Base-by-base conservation (phyloP, 169 alveolate genomes). In the Babesia bigemina region DNA sequence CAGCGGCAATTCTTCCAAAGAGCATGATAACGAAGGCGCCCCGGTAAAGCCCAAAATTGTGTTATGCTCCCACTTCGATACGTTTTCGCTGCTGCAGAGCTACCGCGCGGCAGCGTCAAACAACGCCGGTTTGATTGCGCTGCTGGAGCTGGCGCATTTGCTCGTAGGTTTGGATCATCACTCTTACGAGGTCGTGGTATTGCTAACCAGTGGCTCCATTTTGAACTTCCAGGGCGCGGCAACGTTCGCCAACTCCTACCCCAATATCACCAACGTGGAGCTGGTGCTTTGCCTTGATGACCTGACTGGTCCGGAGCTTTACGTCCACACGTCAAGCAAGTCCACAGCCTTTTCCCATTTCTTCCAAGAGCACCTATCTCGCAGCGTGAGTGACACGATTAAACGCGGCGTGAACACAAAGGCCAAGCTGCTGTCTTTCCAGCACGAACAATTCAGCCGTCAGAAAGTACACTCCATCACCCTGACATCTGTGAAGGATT, bases 281-380 rank as follows among this genome's bases (percentile, higher is more conserved):
- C 56, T 81, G 53, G 81, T 76, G 19, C 29, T 81, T 7, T 48
- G 65, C 47, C 75, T 81, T 19, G 84, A 81, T 36, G 85, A 71
- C 59, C 56, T 81, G 36, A 49, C 85, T 13, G 56, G 67, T 6
- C 53, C 60, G 10, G 55, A 60, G 14, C 59, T 81, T 9, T 81
- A 72, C 70, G 36, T 71, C 16, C 85, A 81, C 28, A 47, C 45
- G 1, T 53, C 81, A 2, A 71, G 70, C 81, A 71, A 71, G 61
- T 21, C 72, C 24, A 56, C 60, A 0, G 81, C 19, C 13, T 16
- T 71, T 44, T 71, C 81, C 17, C 26, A n/a, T 22, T 1, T 71
- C 26, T 58, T 71, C 65, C 76, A 67, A 45, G 28, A 28, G 39
- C 24, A 67, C 44, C 45, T 67, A 17, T 47, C 63, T 19, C 36